Conservation (phyloP, 495 filamentous ascomycete genomes). For the Neurospora sp. region DNA sequence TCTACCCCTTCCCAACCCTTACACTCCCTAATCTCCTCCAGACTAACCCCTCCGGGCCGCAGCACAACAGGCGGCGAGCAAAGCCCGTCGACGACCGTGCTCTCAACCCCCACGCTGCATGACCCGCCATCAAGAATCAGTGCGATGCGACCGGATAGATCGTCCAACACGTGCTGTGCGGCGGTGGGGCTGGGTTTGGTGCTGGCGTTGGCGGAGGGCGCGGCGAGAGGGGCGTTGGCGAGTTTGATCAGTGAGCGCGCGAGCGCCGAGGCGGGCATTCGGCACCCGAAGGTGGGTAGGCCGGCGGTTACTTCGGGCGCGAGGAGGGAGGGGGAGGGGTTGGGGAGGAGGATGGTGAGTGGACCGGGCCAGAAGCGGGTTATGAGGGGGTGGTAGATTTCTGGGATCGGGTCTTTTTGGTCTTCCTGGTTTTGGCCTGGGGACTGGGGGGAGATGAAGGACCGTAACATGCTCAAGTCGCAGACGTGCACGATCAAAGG, state of each 20-base stretch:
- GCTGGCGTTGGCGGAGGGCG: constrained; percentile 87
- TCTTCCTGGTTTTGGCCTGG: too few relatives aligned
- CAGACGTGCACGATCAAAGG: constrained; percentile 88
- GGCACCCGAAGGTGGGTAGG: constrained; percentile 73
- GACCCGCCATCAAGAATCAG: constrained; percentile 83
- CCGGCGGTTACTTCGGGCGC: constrained; percentile 82
- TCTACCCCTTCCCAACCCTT: constrained; percentile 67
- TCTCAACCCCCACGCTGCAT: constrained; percentile 85
- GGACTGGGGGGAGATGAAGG: constrained; percentile 34
- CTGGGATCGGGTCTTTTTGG: constrained; percentile 48
- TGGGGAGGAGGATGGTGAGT: constrained; percentile 80
- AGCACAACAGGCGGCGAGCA: constrained; percentile 70
- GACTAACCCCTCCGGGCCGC: constrained; percentile 80
- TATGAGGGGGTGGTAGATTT: constrained; percentile 75
- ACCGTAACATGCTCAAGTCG: constrained; percentile 67
- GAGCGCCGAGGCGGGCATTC: constrained; percentile 78
- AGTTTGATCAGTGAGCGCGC: constrained; percentile 75
- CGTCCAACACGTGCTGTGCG: constrained; percentile 77
- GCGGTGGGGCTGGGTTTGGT: constrained; percentile 86
- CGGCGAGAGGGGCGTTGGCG: constrained; percentile 71
- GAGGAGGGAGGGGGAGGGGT: constrained; percentile 55
- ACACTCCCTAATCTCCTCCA: constrained; percentile 56
- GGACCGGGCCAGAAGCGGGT: constrained; percentile 88
- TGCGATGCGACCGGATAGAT: constrained; percentile 75
- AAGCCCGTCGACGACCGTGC: constrained; percentile 90